A percentile compares a stretch with the other conserved stretches of the same genome.
Evolutionary conservation across 768 basidiomycete species (phyloP).

Genomic region (Hygrocybe punicea): DNA sequence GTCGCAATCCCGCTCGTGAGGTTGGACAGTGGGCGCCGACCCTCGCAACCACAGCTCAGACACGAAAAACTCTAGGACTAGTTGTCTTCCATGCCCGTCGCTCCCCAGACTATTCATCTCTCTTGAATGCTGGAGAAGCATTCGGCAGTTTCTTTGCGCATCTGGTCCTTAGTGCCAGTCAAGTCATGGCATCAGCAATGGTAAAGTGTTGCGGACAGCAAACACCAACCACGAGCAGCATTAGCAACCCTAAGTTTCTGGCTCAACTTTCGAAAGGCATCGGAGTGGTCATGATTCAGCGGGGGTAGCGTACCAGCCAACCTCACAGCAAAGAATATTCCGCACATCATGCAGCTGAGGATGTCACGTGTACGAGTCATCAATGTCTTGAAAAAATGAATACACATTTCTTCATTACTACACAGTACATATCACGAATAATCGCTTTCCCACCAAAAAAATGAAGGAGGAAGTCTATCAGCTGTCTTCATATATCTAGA

Average conservation of each 20-base stretch:
- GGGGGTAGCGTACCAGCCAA: too few relatives aligned
- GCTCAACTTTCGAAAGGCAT: slow-evolving; percentile 20
- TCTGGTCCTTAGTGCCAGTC: slow-evolving; percentile 55
- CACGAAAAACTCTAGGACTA: slow-evolving; percentile 57
- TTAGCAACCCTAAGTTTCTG: slow-evolving; percentile 47
- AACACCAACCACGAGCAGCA: slow-evolving; percentile 51
- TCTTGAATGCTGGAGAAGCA: not conserved
- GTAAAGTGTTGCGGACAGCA: not conserved
- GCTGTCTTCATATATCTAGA: too few relatives aligned
- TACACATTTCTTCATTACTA: slow-evolving; percentile 11
- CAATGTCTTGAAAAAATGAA: slow-evolving; percentile 1
- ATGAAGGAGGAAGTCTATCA: not conserved
- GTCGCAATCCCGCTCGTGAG: slow-evolving; percentile 56
- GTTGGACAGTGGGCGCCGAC: slow-evolving; percentile 54
- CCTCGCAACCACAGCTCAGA: slow-evolving; percentile 79
- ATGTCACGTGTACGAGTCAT: too few relatives aligned
- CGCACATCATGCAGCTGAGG: slow-evolving; percentile 52
- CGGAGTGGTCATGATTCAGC: too few relatives aligned
- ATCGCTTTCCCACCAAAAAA: not conserved
- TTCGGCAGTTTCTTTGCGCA: slow-evolving; percentile 39
- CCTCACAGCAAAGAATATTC: slow-evolving; percentile 52
- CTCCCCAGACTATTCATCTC: too few relatives aligned
- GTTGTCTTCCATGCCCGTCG: not conserved
- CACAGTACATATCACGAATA: slow-evolving; percentile 5
- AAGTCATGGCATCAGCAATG: not conserved